phyloP scores from a whole-genome alignment of 768 basidiomycete genomes.

The Termitomyces eurrhizus region DNA sequence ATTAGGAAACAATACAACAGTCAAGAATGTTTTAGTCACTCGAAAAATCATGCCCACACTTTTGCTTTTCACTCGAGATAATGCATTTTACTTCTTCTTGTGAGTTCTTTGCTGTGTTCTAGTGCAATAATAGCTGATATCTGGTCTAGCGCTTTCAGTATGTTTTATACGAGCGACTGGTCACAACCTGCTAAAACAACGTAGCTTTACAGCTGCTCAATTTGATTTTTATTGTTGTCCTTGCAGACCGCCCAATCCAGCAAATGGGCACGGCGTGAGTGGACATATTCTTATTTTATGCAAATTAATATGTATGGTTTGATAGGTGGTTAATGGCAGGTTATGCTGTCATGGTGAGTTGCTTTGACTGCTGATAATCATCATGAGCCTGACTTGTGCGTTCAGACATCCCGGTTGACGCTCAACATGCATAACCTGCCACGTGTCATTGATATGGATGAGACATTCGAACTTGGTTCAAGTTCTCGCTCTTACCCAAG shows the following conservation, averaged over 20 bases:
- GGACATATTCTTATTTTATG: not conserved
- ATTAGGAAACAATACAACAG: not conserved
- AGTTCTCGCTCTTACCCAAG: not conserved
- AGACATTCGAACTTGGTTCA: not conserved
- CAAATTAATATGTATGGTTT: not conserved
- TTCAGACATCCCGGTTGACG: not conserved
- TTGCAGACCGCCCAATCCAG: not conserved
- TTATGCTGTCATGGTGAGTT: not conserved
- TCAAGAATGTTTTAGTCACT: not conserved
- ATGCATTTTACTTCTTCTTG: not conserved
- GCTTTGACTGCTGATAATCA: not conserved
- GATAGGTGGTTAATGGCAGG: not conserved
- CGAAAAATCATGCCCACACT: not conserved
- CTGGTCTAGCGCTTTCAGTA: not conserved
- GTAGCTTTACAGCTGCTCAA: not conserved
- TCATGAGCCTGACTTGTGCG: not conserved
- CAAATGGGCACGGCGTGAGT: not conserved
- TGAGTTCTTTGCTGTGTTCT: not conserved
- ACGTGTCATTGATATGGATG: not conserved
- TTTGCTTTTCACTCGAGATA: not conserved
- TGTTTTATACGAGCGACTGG: not conserved
- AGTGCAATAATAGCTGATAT: not conserved
- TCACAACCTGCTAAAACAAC: not conserved
- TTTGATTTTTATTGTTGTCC: not conserved
- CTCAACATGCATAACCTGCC: not conserved